Evolutionary conservation across 345 rosid species (phyloP).

Genomic region (Bruguiera sexangula): DNA sequence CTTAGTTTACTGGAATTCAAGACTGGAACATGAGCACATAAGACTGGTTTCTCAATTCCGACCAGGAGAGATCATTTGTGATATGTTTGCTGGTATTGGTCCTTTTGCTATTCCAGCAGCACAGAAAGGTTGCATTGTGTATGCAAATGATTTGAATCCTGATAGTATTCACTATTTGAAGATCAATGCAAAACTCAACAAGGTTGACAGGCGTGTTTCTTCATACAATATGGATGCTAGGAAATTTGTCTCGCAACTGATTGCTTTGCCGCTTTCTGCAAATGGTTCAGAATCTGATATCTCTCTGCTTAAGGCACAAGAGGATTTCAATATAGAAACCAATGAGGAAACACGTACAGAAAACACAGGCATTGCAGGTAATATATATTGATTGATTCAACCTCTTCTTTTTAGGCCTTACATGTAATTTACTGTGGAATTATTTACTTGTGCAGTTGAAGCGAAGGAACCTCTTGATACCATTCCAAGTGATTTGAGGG

Average conservation of each 20-base stretch:
- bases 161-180: slow-evolving; percentile 71
- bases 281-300: slow-evolving; percentile 30
- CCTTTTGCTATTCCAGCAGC: slow-evolving; percentile 97
- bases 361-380: slow-evolving; percentile 34
- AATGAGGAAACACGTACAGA: slow-evolving; percentile 22
- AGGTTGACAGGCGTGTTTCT: slow-evolving; percentile 60
- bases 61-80: slow-evolving; percentile 85
- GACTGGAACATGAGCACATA: slow-evolving; percentile 92
- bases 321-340: slow-evolving; percentile 14
- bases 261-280: slow-evolving; percentile 44
- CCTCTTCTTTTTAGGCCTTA: not conserved
- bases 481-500: slow-evolving; percentile 25
- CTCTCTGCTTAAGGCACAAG: slow-evolving; percentile 29
- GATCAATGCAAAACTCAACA: slow-evolving; percentile 79
- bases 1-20: slow-evolving; percentile 90
- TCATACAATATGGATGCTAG: slow-evolving; percentile 91
- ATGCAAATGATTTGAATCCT: slow-evolving; percentile 89
- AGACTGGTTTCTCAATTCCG: slow-evolving; percentile 65
- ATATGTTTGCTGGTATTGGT: slow-evolving; percentile 96
- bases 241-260: slow-evolving; percentile 58
- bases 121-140: slow-evolving; percentile 79
- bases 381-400: slow-evolving; percentile 16
- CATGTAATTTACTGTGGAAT: slow-evolving; percentile 3
- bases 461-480: slow-evolving; percentile 24
- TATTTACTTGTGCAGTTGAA: slow-evolving; percentile 26